Conservation (phyloP, 495 filamentous ascomycete genomes). For the Trichoderma orchidacearum region DNA sequence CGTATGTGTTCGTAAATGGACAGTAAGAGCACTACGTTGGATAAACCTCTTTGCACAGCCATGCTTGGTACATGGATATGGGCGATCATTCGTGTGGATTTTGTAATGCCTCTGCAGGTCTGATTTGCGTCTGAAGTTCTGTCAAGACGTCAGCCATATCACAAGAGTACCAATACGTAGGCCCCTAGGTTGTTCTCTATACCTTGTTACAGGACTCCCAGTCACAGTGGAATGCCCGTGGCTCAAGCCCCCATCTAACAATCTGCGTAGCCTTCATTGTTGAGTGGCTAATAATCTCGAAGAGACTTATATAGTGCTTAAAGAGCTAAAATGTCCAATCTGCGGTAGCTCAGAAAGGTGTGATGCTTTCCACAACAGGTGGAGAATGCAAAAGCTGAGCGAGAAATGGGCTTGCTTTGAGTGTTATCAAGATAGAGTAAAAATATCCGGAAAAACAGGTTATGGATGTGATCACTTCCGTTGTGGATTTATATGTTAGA, state of each 20-base stretch:
- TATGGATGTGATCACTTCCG: too few relatives aligned
- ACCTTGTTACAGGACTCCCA: constrained; percentile 40
- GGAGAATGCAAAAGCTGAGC: too few relatives aligned
- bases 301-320: too few relatives aligned
- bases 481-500: too few relatives aligned
- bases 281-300: too few relatives aligned
- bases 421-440: too few relatives aligned
- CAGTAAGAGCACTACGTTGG: constrained; percentile 74
- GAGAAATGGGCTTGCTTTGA: too few relatives aligned
- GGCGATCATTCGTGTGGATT: constrained; percentile 83
- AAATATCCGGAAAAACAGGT: too few relatives aligned
- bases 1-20: constrained; percentile 74
- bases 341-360: too few relatives aligned
- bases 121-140: constrained; percentile 92
- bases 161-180: background rate
- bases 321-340: too few relatives aligned
- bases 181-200: constrained; percentile 8
- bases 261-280: too few relatives aligned
- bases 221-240: constrained; percentile 29
- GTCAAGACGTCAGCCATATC: constrained; percentile 4
- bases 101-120: constrained; percentile 79
- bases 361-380: too few relatives aligned
- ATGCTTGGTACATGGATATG: constrained; percentile 55
- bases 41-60: constrained; percentile 84
- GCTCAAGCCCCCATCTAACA: background rate